Base-by-base conservation (phyloP, 1,284 basidiomycete species). In the Sparassis latifolia region DNA sequence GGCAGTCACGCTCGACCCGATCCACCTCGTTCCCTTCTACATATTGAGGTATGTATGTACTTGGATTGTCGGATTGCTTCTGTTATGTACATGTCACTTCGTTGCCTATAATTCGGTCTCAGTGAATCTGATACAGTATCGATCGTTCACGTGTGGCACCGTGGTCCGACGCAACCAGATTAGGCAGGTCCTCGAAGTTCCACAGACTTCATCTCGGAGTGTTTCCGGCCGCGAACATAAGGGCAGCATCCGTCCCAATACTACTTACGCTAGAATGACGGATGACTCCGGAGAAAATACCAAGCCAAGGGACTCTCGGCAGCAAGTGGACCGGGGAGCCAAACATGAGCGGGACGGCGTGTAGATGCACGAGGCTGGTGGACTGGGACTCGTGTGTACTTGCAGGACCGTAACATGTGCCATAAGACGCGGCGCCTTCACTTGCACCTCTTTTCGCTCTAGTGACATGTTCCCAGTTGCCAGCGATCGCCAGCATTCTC, bases 161-260 rank as follows among this genome's bases (percentile, higher is more conserved):
- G 20, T 20, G 20, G 20, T 20, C 20, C 20, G 20, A 20, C 20
- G 20, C 20, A 20, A 20, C 42, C 44, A 48, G 42, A 32, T 33
- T 43, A 42, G 42, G 29, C 41, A 42, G 38, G 37, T 9, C 45
- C 31, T 39, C 29, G 40, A 42, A 42, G 20, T 20, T 20, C 20
- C 49, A 28, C 42, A 52, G 42, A 48, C 44, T 55, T 52, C 50
- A 49, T 51, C 49, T 57, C 52, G 56, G 56, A 20, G 20, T 49
- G 52, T 55, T 47, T 43, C 54, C 56, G 58, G 56, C 58, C 58
- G 58, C 48, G 42, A 53, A 52, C 50, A 53, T 52, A 57, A 55
- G 42, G 39, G 49, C 20, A 45, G 49, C 53, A 54, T 54, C 48
- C 56, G 54, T 56, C 56, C 50, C 47, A 42, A 47, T 48, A 39